Evolutionary conservation across 2,329 filamentous ascomycete genomes (phyloP).

Genomic region (Sordariomycetes sp.): DNA sequence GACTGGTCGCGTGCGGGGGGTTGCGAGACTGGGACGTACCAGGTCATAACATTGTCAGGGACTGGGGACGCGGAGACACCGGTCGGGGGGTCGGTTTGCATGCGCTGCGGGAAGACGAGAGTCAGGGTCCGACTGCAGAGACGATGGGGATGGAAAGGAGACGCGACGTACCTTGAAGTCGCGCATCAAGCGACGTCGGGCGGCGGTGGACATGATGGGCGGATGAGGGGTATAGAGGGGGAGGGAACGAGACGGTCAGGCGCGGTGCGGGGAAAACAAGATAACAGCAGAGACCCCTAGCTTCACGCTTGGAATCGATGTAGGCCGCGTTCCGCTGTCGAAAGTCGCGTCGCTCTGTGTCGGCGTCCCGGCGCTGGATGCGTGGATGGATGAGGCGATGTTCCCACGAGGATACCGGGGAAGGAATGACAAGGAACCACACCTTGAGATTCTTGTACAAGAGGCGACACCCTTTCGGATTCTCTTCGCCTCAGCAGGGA

Average conservation of each 20-base stretch:
- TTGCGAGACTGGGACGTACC: slow-evolving; percentile 40
- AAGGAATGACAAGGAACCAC: not conserved
- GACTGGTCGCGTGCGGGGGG: not conserved
- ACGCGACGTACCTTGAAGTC: slow-evolving; percentile 81
- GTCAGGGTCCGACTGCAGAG: not conserved
- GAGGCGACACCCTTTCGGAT: not conserved
- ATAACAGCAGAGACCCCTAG: not conserved
- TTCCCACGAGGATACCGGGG: not conserved
- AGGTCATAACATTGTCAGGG: slow-evolving; percentile 94
- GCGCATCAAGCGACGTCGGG: slow-evolving; percentile 91
- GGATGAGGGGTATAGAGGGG: not conserved
- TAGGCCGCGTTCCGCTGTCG: not conserved
- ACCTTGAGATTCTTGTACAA: not conserved
- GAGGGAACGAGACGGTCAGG: not conserved
- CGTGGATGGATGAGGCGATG: not conserved
- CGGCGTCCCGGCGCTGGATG: not conserved
- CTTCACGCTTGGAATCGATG: not conserved
- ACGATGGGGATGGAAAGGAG: slow-evolving; percentile 1
- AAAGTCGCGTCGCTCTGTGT: not conserved
- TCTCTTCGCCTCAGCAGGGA: not conserved
- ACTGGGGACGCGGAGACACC: slow-evolving; percentile 94
- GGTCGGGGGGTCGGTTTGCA: slow-evolving; percentile 97
- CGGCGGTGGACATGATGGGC: slow-evolving; percentile 65
- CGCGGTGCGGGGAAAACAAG: not conserved
- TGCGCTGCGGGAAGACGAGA: slow-evolving; percentile 49